Evolutionary conservation across 345 rosid genomes (phyloP).

Genomic region (Crucihimalaya himalaica): DNA sequence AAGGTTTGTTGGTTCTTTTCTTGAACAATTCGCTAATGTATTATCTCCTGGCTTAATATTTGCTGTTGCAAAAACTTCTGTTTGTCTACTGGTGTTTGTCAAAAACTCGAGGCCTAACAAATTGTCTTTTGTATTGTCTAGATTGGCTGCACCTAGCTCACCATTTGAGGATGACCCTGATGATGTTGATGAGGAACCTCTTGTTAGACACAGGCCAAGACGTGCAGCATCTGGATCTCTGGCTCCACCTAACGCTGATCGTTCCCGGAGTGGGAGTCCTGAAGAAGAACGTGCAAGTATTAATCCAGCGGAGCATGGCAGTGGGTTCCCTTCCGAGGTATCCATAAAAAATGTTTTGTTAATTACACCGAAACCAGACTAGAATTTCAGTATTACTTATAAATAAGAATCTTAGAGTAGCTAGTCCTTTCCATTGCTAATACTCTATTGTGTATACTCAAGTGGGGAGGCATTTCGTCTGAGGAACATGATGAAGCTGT

Average conservation of each 20-base stretch:
- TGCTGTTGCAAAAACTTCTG: background rate
- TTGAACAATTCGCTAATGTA: constrained; percentile 1
- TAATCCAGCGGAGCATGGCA: constrained; percentile 51
- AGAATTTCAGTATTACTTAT: background rate
- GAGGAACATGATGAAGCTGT: constrained; percentile 99
- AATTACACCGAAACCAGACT: background rate
- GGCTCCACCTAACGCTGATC: constrained; percentile 51
- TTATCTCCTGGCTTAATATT: background rate
- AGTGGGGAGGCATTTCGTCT: constrained; percentile 99
- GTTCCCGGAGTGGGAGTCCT: constrained; percentile 65
- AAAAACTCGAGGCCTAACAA: constrained; percentile 8
- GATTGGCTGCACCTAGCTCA: constrained; percentile 69
- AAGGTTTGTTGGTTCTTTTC: constrained; percentile 51
- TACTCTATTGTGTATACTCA: constrained; percentile 27
- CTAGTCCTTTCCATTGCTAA: constrained; percentile 15
- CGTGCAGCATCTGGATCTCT: constrained; percentile 49
- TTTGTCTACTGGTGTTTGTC: constrained; percentile 15
- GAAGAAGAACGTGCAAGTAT: constrained; percentile 43
- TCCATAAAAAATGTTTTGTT: background rate
- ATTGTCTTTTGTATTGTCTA: constrained; percentile 32
- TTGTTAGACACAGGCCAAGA: constrained; percentile 69
- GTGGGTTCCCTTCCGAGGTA: constrained; percentile 70
- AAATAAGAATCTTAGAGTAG: constrained; percentile 11
- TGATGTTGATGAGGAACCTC: constrained; percentile 75
- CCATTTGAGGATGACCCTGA: constrained; percentile 71